These are phyloP conservation scores for Nothophytophthora sp. DNA, from an alignment of 352 stramenopile genomes.

Conservation along the genomic window DNA sequence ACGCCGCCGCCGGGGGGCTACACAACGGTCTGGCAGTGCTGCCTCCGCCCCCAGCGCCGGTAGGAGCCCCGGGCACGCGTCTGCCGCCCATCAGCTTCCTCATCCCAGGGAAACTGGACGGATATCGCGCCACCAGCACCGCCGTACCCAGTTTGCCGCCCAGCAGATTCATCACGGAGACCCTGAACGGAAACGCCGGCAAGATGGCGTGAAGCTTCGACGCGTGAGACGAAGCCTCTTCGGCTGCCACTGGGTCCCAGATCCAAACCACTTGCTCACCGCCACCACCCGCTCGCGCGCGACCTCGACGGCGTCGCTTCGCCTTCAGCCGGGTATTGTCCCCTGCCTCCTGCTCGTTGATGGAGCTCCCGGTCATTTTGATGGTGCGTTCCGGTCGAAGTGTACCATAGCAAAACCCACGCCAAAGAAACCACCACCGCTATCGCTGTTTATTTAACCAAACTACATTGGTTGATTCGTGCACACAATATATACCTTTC, in stretches of 20 bases:
- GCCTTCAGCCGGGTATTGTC: conserved; percentile 7
- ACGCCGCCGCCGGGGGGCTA: conserved; percentile 11
- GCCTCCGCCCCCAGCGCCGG: conserved; percentile 9
- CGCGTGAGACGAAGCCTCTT: no score
- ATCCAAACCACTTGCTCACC: no score
- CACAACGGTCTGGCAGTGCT: conserved; percentile 12
- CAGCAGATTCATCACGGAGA: conserved; percentile 54
- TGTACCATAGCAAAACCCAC: conserved; percentile 33
- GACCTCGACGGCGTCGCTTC: conserved; percentile 11
- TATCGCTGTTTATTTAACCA: conserved; percentile 43
- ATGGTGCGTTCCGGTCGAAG: conserved; percentile 20
- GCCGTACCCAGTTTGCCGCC: conserved; percentile 41
- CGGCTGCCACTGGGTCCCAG: no score
- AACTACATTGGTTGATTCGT: conserved; percentile 20
- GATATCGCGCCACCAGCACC: conserved; percentile 48
- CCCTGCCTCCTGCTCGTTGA: conserved; percentile 23
- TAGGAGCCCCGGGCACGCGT: conserved; percentile 34
- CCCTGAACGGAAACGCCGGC: conserved; percentile 38
- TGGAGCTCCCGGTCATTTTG: conserved; percentile 12
- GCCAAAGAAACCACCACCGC: conserved; percentile 12
- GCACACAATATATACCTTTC: conserved; percentile 34
- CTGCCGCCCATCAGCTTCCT: conserved; percentile 80
- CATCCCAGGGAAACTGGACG: conserved; percentile 68
- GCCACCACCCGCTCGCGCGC: conserved; percentile 4
- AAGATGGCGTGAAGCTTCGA: conserved; percentile 53